phyloP scores from a whole-genome alignment of 1,284 basidiomycete species.

The Ceratobasidium sp. region DNA sequence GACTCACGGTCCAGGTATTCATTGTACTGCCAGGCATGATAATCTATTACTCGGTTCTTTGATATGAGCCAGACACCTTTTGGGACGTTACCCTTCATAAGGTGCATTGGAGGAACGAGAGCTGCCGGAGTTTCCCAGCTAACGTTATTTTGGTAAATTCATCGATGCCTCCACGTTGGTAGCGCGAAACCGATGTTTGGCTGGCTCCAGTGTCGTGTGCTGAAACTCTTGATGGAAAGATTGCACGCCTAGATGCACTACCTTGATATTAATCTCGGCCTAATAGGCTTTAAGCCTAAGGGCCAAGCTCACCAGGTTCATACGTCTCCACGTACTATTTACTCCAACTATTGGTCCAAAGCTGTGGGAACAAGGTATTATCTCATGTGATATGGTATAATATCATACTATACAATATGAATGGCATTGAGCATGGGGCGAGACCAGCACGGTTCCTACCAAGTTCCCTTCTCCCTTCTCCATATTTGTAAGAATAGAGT shows the following conservation, averaged over 20 bases:
- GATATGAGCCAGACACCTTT: not conserved
- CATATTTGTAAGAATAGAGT: conserved; percentile 38
- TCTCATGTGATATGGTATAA: conserved; percentile 7
- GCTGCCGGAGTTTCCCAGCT: not conserved
- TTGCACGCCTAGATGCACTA: conserved; percentile 20
- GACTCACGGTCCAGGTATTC: not conserved
- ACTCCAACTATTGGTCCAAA: not conserved
- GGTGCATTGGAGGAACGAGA: not conserved
- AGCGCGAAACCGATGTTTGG: conserved; percentile 1
- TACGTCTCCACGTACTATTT: not conserved
- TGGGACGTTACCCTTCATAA: not conserved
- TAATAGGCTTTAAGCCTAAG: conserved; percentile 5
- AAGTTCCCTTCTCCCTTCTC: conserved; percentile 33
- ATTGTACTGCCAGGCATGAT: conserved; percentile 1
- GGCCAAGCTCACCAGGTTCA: not conserved
- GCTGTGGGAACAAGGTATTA: conserved; percentile 5
- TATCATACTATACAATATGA: not conserved
- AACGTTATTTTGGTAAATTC: conserved; percentile 18
- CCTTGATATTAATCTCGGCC: conserved; percentile 2
- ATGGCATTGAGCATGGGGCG: not conserved
- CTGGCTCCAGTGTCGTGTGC: not conserved
- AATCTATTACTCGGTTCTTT: conserved; percentile 21
- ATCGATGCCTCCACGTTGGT: not conserved
- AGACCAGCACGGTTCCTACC: conserved; percentile 21
- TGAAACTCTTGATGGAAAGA: conserved; percentile 23